Percentiles rank a stretch among this genome's conserved stretches.
phyloP scores from a whole-genome alignment of 1,139 yeast species.

The Candida gigantensis region DNA sequence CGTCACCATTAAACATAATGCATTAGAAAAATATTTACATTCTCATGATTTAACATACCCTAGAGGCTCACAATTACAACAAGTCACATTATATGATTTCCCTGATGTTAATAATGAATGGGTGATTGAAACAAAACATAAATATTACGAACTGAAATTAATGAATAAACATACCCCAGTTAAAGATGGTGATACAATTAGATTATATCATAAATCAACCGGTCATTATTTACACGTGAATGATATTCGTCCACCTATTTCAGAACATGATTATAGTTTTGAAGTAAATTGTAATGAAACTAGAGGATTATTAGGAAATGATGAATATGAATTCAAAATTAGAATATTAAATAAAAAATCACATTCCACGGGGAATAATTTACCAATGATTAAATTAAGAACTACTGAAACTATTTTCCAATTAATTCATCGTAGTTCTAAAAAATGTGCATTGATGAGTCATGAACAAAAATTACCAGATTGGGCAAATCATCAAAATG shows the following conservation, averaged over 20 bases:
- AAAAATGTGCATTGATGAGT: slow-evolving; percentile 60
- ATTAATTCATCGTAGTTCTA: slow-evolving; percentile 59
- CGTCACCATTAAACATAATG: slow-evolving; percentile 65
- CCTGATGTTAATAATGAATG: slow-evolving; percentile 63
- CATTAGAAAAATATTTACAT: slow-evolving; percentile 65
- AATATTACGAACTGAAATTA: slow-evolving; percentile 27
- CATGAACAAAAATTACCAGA: slow-evolving; percentile 64
- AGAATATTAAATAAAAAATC: slow-evolving; percentile 31
- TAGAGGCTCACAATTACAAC: slow-evolving; percentile 62
- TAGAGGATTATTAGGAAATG: slow-evolving; percentile 46
- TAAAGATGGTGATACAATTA: slow-evolving; percentile 51
- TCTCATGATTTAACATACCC: slow-evolving; percentile 59
- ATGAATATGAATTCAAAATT: slow-evolving; percentile 54
- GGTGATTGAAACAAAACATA: slow-evolving; percentile 54
- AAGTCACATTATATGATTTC: slow-evolving; percentile 61
- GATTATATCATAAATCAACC: slow-evolving; percentile 63
- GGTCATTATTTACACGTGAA: slow-evolving; percentile 60
- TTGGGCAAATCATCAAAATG: slow-evolving; percentile 74
- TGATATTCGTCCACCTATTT: slow-evolving; percentile 68
- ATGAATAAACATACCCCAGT: slow-evolving; percentile 37
- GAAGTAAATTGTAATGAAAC: slow-evolving; percentile 72
- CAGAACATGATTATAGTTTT: slow-evolving; percentile 77
- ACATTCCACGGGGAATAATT: slow-evolving; percentile 29
- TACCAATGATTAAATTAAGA: slow-evolving; percentile 43
- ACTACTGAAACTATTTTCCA: slow-evolving; percentile 60